These are phyloP conservation scores for Populus alba DNA, from an alignment of 345 rosid genomes.

Conservation along the genomic window DNA sequence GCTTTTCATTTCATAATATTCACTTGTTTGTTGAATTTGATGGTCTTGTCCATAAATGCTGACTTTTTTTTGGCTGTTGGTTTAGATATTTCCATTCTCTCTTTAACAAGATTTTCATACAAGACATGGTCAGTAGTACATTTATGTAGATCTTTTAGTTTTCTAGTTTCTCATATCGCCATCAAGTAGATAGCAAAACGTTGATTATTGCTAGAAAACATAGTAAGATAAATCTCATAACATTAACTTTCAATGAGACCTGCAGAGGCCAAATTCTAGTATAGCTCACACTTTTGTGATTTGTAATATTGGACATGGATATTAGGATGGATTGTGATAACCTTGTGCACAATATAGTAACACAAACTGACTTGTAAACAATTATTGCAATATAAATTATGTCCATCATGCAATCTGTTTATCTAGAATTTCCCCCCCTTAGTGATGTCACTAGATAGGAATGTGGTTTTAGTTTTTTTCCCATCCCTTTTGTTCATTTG, in stretches of 20 bases:
- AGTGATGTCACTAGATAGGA: no score
- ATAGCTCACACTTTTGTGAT: background rate
- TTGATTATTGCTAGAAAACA: background rate
- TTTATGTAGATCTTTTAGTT: background rate
- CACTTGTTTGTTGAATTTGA: slow-evolving; percentile 19
- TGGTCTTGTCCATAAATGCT: background rate
- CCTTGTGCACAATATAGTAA: background rate
- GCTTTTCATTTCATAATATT: slow-evolving; percentile 6
- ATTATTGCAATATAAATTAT: background rate
- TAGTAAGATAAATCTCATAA: background rate
- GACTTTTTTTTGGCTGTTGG: background rate
- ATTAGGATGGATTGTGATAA: background rate
- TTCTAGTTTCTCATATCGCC: background rate
- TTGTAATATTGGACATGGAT: background rate
- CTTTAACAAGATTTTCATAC: background rate
- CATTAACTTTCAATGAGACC: background rate
- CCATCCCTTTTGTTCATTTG: no score
- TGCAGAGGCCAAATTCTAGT: background rate
- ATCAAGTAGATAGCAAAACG: background rate
- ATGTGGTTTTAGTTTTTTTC: no score
- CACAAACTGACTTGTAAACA: background rate
- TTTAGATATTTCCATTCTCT: background rate
- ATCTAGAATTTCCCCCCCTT: no score
- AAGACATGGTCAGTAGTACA: background rate
- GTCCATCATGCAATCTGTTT: background rate